Evolutionary conservation across 1,284 basidiomycete genomes (phyloP).

Genomic region (Sporisorium graminicola): DNA sequence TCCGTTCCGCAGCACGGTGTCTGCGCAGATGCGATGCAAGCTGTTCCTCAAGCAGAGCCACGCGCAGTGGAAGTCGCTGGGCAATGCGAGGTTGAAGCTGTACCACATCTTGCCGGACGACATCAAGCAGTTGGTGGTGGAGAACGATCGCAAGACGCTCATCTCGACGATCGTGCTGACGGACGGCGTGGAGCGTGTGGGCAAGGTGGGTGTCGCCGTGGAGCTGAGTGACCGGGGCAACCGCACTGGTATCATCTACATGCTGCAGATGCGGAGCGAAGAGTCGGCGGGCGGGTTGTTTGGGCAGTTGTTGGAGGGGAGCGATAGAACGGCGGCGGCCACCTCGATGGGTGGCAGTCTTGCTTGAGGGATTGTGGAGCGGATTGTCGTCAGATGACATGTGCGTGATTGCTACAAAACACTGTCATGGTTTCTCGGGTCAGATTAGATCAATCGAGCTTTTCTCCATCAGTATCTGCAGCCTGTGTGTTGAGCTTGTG

Average conservation of each 20-base stretch:
- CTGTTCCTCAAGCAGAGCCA: slow-evolving; percentile 95
- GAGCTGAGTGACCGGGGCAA: slow-evolving; percentile 90
- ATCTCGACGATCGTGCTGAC: slow-evolving; percentile 96
- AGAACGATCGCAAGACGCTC: slow-evolving; percentile 80
- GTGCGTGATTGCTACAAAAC: too few relatives aligned
- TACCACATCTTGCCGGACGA: slow-evolving; percentile 84
- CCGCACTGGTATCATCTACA: slow-evolving; percentile 95
- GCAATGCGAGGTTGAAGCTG: slow-evolving; percentile 86
- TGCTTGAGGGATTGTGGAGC: slow-evolving; percentile 1
- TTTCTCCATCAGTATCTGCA: background rate
- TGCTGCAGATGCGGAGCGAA: slow-evolving; percentile 85
- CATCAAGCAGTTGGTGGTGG: slow-evolving; percentile 95
- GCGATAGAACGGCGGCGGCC: slow-evolving; percentile 75
- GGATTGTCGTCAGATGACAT: background rate
- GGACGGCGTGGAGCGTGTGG: slow-evolving; percentile 96
- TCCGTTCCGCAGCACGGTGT: slow-evolving; percentile 71
- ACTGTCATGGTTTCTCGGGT: background rate
- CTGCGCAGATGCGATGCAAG: slow-evolving; percentile 98
- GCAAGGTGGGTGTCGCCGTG: slow-evolving; percentile 95
- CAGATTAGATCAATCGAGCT: slow-evolving; percentile 1
- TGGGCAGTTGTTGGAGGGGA: slow-evolving; percentile 86
- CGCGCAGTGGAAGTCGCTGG: slow-evolving; percentile 95
- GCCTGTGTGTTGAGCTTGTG: background rate
- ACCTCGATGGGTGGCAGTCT: slow-evolving; percentile 28
- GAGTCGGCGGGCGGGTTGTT: slow-evolving; percentile 85